Conservation (phyloP, 2,329 filamentous ascomycete genomes). For the Xylaria sp. region DNA sequence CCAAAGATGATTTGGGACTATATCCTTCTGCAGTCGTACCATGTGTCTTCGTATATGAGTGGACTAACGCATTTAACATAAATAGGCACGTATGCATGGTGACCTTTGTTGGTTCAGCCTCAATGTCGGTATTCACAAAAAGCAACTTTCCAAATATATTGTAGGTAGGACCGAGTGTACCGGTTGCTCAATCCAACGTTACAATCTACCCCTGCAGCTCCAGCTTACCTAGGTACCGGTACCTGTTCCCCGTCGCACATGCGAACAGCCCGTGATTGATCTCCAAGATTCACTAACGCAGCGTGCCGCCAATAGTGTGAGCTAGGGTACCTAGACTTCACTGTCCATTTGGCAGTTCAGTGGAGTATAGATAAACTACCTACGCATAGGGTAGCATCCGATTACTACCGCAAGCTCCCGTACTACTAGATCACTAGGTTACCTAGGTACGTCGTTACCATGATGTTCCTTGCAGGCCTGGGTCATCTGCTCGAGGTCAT, state of each 20-base stretch:
- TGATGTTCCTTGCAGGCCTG: slow-evolving; percentile 1
- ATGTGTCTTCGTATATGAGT: background rate
- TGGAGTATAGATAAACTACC: background rate
- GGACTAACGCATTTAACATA: background rate
- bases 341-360: too few species aligned
- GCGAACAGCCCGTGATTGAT: slow-evolving; percentile 17
- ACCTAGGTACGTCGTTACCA: too few species aligned
- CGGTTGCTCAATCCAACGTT: slow-evolving; percentile 39
- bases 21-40: background rate
- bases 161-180: slow-evolving; percentile 20
- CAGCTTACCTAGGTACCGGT: too few species aligned
- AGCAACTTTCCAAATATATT: slow-evolving; percentile 26
- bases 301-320: slow-evolving; percentile 17
- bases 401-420: slow-evolving; percentile 25
- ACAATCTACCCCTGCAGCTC: slow-evolving; percentile 26
- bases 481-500: background rate
- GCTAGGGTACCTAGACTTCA: slow-evolving; percentile 1
- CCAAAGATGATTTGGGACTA: background rate
- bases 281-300: slow-evolving; percentile 1
- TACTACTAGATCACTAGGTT: slow-evolving; percentile 18
- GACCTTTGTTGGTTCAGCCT: slow-evolving; percentile 9
- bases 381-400: slow-evolving; percentile 9
- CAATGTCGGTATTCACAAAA: background rate
- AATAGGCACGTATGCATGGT: background rate
- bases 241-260: too few species aligned